phyloP scores from a whole-genome alignment of 2,329 filamentous ascomycete genomes.

The Trichoderma atroviride region DNA sequence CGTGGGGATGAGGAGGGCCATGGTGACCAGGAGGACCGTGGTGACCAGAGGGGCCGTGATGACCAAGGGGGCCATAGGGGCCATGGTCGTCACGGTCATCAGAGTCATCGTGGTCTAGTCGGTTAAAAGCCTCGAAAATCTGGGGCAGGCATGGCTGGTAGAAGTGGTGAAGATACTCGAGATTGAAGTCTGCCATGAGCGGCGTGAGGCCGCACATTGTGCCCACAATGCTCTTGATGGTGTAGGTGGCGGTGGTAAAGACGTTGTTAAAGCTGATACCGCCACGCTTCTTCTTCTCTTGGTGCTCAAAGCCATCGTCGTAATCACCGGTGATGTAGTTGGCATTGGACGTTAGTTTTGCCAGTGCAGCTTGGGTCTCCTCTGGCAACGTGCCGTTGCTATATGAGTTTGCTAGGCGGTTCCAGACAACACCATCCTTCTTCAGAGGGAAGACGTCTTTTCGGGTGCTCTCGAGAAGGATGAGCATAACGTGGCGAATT shows the following conservation, averaged over 20 bases:
- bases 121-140: conserved; percentile 41
- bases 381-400: conserved; percentile 40
- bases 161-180: conserved; percentile 45
- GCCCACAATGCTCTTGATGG: conserved; percentile 47
- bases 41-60: neutral
- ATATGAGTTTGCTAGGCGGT: conserved; percentile 40
- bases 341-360: conserved; percentile 38
- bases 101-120: conserved; percentile 27
- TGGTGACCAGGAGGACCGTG: too few species aligned
- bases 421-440: conserved; percentile 43
- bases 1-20: neutral
- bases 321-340: conserved; percentile 43
- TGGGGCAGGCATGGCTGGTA: conserved; percentile 51
- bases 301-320: conserved; percentile 39
- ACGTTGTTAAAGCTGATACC: conserved; percentile 47
- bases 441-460: conserved; percentile 51
- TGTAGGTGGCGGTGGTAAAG: conserved; percentile 48
- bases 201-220: conserved; percentile 48
- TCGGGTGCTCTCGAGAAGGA: conserved; percentile 50
- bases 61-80: neutral
- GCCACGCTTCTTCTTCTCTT: conserved; percentile 35
- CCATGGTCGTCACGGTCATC: conserved; percentile 19
- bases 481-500: conserved; percentile 48
- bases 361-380: conserved; percentile 35
- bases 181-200: conserved; percentile 47